Percentiles rank a stretch among this genome's conserved stretches.
phyloP scores from a whole-genome alignment of 768 basidiomycete genomes.

The Lactarius trivialis region DNA sequence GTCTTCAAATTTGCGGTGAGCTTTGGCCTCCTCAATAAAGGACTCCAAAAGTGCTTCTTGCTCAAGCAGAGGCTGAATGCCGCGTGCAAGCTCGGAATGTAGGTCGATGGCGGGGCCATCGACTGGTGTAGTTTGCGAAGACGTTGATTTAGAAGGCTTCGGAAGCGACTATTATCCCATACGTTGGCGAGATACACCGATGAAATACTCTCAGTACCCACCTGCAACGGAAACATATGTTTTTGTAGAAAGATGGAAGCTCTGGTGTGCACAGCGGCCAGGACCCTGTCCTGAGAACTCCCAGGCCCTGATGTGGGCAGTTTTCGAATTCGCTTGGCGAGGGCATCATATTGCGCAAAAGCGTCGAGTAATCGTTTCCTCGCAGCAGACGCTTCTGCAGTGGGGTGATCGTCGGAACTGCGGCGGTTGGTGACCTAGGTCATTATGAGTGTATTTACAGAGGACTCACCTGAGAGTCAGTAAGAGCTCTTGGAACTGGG shows the following conservation, averaged over 20 bases:
- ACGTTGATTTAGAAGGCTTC: conserved; percentile 37
- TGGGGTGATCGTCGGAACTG: conserved; percentile 45
- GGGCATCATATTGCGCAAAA: conserved; percentile 82
- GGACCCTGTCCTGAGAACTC: conserved; percentile 77
- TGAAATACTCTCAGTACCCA: conserved; percentile 27
- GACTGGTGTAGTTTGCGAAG: conserved; percentile 22
- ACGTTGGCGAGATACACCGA: background rate
- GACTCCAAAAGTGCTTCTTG: conserved; percentile 89
- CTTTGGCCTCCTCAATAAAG: conserved; percentile 86
- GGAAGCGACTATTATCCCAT: conserved; percentile 36
- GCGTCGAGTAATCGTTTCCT: conserved; percentile 80
- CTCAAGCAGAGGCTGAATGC: conserved; percentile 83
- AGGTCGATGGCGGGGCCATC: conserved; percentile 40
- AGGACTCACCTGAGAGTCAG: conserved; percentile 54
- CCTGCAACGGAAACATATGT: conserved; percentile 85
- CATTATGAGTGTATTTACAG: background rate
- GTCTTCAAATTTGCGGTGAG: conserved; percentile 93
- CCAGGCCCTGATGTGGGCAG: conserved; percentile 58
- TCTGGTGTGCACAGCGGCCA: conserved; percentile 69
- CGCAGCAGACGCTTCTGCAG: conserved; percentile 58
- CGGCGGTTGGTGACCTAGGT: conserved; percentile 28
- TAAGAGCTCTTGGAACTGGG: conserved; percentile 83
- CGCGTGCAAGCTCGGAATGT: conserved; percentile 62
- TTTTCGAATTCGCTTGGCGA: conserved; percentile 77
- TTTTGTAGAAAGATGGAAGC: conserved; percentile 80